These are phyloP conservation scores for Coemansia sp. DNA, from an alignment of 192 early-diverging fungal genomes.

Conservation along the genomic window DNA sequence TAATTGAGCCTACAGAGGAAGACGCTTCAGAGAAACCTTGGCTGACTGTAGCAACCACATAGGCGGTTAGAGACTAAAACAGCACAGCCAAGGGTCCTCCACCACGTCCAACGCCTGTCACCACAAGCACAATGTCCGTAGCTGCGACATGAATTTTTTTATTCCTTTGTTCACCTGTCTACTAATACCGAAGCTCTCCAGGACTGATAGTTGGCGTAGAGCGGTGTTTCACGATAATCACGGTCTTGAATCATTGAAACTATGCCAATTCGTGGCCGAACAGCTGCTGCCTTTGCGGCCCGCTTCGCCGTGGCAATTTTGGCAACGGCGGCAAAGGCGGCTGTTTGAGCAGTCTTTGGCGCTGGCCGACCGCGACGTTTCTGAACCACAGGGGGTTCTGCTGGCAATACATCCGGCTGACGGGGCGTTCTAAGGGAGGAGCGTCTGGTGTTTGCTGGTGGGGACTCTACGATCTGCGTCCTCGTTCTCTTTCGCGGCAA, in stretches of 20 bases:
- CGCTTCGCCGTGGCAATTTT: background rate
- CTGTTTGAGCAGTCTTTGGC: background rate
- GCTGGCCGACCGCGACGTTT: background rate
- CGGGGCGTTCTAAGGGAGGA: background rate
- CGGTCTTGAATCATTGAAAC: conserved; percentile 48
- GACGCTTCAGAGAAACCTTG: background rate
- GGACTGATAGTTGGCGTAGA: conserved; percentile 35
- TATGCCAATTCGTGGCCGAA: conserved; percentile 46
- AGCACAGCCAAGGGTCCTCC: background rate
- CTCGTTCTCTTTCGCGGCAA: background rate
- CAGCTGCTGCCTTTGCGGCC: conserved; percentile 2
- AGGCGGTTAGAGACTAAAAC: background rate
- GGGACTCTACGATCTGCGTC: background rate
- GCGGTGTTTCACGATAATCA: conserved; percentile 31
- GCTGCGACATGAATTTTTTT: background rate
- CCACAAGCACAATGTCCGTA: background rate
- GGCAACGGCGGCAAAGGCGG: background rate
- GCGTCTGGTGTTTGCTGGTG: background rate
- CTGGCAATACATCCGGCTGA: background rate
- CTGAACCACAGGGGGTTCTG: background rate
- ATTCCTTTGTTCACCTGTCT: background rate
- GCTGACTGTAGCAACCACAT: background rate
- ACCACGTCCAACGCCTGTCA: background rate
- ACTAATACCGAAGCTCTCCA: conserved; percentile 24
- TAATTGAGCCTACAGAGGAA: background rate